Percentiles rank a stretch among this genome's conserved stretches.
Conservation (phyloP, 306 rosid species). For the Vigna nakashimae region DNA sequence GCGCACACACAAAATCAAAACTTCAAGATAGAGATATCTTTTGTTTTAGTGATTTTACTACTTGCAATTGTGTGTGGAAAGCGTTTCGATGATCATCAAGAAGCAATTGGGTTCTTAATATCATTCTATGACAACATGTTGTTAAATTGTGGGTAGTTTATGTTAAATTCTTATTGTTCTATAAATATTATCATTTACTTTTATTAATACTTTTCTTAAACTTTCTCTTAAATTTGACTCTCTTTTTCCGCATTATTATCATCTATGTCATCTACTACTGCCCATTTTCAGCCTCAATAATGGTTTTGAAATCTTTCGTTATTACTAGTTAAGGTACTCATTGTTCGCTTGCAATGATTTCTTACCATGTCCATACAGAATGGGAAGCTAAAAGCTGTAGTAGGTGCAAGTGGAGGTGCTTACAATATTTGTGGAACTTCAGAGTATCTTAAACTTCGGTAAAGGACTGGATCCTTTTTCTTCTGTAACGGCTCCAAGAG, state of each 20-base stretch:
- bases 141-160: no score
- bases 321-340: not conserved
- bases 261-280: not conserved
- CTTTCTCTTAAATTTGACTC: conserved; percentile 8
- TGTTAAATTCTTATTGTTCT: no score
- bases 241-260: conserved; percentile 1
- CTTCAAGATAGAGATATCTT: no score
- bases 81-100: no score
- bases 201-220: no score
- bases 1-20: no score
- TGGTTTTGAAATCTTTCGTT: not conserved
- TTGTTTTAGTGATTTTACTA: no score
- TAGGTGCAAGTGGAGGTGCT: conserved; percentile 84
- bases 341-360: conserved; percentile 24
- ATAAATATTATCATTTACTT: no score
- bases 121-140: no score
- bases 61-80: no score
- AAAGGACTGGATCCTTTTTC: conserved; percentile 77
- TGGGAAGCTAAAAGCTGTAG: conserved; percentile 67
- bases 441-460: conserved; percentile 78
- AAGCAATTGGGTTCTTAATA: no score
- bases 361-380: conserved; percentile 51
- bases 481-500: conserved; percentile 76
- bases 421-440: conserved; percentile 69
- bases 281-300: not conserved